Base-by-base conservation (phyloP, 805 yeast genomes). In the Candida andamanensis region DNA sequence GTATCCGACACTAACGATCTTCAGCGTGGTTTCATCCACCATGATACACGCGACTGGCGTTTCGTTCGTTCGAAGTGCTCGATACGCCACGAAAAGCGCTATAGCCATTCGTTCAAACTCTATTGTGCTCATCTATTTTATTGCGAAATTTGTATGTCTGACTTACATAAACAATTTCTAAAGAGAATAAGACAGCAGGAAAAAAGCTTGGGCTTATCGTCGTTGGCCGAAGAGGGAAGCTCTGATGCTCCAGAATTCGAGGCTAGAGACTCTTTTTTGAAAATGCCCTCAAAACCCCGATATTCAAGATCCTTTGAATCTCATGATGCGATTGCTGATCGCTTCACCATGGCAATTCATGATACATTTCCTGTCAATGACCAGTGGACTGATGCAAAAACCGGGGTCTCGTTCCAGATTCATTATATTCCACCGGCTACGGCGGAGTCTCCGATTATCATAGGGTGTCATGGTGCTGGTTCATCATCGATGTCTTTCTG, bases 381-480 rank as follows among this genome's bases (percentile, higher is more conserved):
- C 18, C 34, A 21, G 0, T 52, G 50, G 32, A 14, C 20, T 1
- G 39, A 49, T 21, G 28, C 40, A n/a, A 28, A 11, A 9, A 28
- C 30, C 5, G 40, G 15, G 2, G 25, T 15, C 4, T 8, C 15
- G 9, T 46, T 65, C 32, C 47, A 78, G 37, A 72, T 77, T 0
- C 84, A 78, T 50, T 83, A 67, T 43, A 61, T 62, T 6, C 63
- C 74, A 1, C 89, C 95, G 0, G 16, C 25, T 0, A 33, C 44
- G 0, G 39, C 46, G 1, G 46, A 49, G 0, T 50, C 64, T 0
- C 86, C 94, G 0, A 46, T 86, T 1, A 77, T 84, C 44, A 59
- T 92, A 2, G 77, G 79, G 44, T 92, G 85, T 42, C 99, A 92
- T 55, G 99, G 99, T 2, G 97, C 96, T 1, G 98, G 97, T 0